phyloP scores from a whole-genome alignment of 495 filamentous ascomycete genomes.

The Chaetomidium leptoderma region DNA sequence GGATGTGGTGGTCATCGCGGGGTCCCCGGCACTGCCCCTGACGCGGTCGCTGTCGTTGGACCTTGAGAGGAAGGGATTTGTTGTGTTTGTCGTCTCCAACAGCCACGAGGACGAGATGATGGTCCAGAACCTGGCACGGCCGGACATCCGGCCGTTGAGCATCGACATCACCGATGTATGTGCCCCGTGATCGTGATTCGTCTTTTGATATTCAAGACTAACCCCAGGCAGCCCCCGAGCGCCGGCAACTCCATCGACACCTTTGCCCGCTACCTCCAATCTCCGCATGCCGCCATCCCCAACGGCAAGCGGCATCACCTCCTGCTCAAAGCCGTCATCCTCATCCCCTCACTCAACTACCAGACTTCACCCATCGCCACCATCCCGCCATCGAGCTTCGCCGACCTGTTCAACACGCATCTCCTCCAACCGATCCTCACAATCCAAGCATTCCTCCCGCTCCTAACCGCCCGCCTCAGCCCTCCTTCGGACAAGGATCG shows the following conservation, averaged over 20 bases:
- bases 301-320: constrained; percentile 70
- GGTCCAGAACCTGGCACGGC: constrained; percentile 66
- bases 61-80: constrained; percentile 85
- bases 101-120: constrained; percentile 75
- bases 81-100: constrained; percentile 83
- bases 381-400: constrained; percentile 74
- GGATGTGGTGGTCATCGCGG: constrained; percentile 87
- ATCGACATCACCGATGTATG: constrained; percentile 75
- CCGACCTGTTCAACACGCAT: constrained; percentile 84
- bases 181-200: constrained; percentile 11
- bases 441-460: constrained; percentile 79
- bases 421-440: constrained; percentile 88
- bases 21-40: constrained; percentile 73
- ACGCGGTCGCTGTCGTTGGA: constrained; percentile 76
- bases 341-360: constrained; percentile 69
- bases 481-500: constrained; percentile 39
- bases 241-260: constrained; percentile 58
- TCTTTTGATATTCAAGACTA: constrained; percentile 11
- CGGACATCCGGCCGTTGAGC: constrained; percentile 75
- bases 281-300: constrained; percentile 65
- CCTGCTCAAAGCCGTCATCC: constrained; percentile 67
- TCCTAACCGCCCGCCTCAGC: constrained; percentile 54
- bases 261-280: constrained; percentile 63
- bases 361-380: constrained; percentile 75
- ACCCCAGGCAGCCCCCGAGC: constrained; percentile 40